These are phyloP conservation scores for Podila epigama DNA, from an alignment of 192 early-diverging fungal genomes.

Conservation along the genomic window DNA sequence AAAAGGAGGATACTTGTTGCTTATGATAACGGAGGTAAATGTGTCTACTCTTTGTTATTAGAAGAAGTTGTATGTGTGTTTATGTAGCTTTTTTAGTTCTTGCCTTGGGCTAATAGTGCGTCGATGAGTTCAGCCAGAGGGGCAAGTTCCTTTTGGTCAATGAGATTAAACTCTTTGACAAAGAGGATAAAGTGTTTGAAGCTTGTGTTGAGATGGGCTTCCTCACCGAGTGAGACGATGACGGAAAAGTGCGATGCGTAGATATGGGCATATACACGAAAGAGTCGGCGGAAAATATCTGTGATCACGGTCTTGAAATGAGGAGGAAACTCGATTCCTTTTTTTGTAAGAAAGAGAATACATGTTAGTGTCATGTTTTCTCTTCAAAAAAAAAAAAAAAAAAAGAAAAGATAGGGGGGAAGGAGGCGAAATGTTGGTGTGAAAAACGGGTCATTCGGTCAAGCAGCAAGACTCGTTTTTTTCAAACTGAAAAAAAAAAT, in stretches of 20 bases:
- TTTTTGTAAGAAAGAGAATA: neutral
- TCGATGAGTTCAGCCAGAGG: conserved; percentile 80
- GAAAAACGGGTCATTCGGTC: no score
- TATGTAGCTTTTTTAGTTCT: conserved; percentile 13
- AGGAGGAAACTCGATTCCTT: conserved; percentile 74
- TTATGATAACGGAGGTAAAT: no score
- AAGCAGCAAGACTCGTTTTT: no score
- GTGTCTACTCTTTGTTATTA: neutral
- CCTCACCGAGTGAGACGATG: conserved; percentile 80
- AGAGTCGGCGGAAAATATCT: conserved; percentile 85
- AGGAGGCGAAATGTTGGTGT: no score
- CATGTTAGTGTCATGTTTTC: neutral
- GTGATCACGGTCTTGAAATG: conserved; percentile 72
- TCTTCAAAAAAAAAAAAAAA: no score
- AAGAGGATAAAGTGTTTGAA: conserved; percentile 96
- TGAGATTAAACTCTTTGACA: conserved; percentile 85
- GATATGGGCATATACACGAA: conserved; percentile 94
- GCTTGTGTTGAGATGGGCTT: conserved; percentile 90
- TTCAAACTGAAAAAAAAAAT: neutral
- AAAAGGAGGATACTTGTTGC: neutral
- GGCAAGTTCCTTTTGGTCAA: conserved; percentile 84
- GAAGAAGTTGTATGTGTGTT: neutral
- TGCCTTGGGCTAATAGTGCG: conserved; percentile 19
- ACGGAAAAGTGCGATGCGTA: conserved; percentile 86
- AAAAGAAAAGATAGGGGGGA: no score